Percentiles rank a stretch among this genome's conserved stretches.
phyloP scores from a whole-genome alignment of 345 rosid genomes.

The Arabis alpina region DNA sequence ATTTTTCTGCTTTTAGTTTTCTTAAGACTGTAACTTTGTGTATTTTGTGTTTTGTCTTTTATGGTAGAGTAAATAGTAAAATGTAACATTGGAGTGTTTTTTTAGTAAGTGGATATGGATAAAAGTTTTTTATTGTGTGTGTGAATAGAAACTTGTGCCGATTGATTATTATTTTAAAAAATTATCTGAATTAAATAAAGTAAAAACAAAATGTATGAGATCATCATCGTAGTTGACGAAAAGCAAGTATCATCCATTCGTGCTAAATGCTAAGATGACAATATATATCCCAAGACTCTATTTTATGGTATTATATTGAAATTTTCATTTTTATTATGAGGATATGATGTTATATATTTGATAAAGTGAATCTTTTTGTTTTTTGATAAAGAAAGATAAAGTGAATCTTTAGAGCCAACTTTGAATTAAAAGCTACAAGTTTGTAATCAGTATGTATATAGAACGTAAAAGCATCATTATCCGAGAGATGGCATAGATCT shows the following conservation, averaged over 20 bases:
- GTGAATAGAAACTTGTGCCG: constrained; percentile 28
- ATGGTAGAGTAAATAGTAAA: no score
- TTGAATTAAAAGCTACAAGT: background rate
- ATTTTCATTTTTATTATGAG: no score
- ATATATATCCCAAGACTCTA: background rate
- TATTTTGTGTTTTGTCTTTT: constrained; percentile 13
- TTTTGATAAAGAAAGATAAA: no score
- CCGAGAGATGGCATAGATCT: no score
- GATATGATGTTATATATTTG: no score
- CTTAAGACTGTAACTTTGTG: background rate
- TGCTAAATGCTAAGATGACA: constrained; percentile 8
- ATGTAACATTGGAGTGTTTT: no score
- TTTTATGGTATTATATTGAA: no score
- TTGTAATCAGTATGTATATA: no score
- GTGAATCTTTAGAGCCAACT: background rate
- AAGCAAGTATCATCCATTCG: background rate
- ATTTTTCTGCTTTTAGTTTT: no score
- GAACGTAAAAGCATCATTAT: no score
- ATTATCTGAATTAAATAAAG: background rate
- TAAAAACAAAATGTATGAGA: constrained; percentile 22
- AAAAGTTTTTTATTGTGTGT: background rate
- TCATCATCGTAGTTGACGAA: constrained; percentile 14
- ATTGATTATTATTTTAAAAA: background rate
- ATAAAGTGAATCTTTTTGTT: no score
- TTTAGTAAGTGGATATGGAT: no score